Conservation (phyloP, 2,329 filamentous ascomycete species). For the Penicillium expansum region DNA sequence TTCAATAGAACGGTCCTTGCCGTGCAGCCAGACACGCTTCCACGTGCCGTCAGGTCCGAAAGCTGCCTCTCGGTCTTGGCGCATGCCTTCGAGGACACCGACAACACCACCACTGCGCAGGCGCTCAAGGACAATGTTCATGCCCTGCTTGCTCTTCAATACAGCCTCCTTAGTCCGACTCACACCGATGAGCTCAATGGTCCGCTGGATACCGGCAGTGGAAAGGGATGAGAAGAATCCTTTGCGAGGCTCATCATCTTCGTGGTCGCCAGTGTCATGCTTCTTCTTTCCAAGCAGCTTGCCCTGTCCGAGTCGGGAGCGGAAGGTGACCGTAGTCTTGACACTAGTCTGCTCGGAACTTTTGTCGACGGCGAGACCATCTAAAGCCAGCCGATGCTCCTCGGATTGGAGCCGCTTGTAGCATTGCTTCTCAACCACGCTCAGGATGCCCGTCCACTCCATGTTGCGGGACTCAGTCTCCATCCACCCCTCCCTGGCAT, state of each 20-base stretch:
- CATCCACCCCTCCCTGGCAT: conserved; percentile 64
- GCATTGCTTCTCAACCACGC: conserved; percentile 60
- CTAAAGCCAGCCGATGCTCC: conserved; percentile 20
- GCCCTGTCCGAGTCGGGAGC: conserved; percentile 59
- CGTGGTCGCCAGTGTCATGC: conserved; percentile 41
- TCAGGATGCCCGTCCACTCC: conserved; percentile 64
- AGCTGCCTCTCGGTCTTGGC: conserved; percentile 54
- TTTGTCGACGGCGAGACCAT: conserved; percentile 38
- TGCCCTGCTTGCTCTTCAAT: conserved; percentile 62
- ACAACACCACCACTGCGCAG: conserved; percentile 65
- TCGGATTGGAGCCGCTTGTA: conserved; percentile 49
- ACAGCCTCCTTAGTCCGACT: conserved; percentile 60
- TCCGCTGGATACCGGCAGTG: conserved; percentile 59
- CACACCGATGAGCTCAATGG: conserved; percentile 62
- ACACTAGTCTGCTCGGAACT: conserved; percentile 54
- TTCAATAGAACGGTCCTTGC: conserved; percentile 27
- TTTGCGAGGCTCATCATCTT: conserved; percentile 53
- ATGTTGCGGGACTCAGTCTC: conserved; percentile 63
- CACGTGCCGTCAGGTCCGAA: conserved; percentile 40
- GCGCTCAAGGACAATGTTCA: conserved; percentile 64
- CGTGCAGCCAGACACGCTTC: conserved; percentile 43
- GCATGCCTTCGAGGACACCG: conserved; percentile 69
- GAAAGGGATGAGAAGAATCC: conserved; percentile 60
- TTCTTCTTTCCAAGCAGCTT: conserved; percentile 47
- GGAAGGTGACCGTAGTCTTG: conserved; percentile 60